A percentile compares a stretch with the other conserved stretches of the same genome.
These are phyloP conservation scores for Corniculantispora saksenae DNA, from an alignment of 2,329 filamentous ascomycete species.

Conservation along the genomic window DNA sequence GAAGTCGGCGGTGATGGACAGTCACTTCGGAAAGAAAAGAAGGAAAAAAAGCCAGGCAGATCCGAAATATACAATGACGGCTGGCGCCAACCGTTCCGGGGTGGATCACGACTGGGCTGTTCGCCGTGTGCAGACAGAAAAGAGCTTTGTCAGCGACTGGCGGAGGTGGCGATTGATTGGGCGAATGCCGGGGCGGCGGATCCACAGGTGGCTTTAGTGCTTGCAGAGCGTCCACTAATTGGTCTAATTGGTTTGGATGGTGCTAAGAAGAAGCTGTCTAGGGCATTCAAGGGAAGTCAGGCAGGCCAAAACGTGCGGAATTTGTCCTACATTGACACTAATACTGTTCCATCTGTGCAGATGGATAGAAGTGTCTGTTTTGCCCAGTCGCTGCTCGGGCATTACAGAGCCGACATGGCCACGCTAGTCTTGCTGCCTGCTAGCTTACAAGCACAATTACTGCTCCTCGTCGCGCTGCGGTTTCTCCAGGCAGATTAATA, in stretches of 20 bases:
- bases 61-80: slow-evolving; percentile 10
- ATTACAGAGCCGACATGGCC: neutral
- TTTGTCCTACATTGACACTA: too few species aligned
- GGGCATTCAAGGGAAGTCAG: neutral
- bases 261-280: neutral
- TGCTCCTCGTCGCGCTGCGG: too few species aligned
- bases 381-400: neutral
- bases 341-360: too few species aligned
- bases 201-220: neutral
- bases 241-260: too few species aligned
- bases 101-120: slow-evolving; percentile 8
- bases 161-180: neutral
- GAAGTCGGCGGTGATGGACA: neutral
- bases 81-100: slow-evolving; percentile 1
- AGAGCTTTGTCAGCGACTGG: slow-evolving; percentile 17
- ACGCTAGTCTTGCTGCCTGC: neutral
- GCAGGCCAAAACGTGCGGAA: too few species aligned
- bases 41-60: neutral
- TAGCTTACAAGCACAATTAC: too few species aligned
- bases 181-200: neutral
- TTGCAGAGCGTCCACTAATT: neutral
- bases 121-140: neutral
- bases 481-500: neutral
- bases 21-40: neutral
- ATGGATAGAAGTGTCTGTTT: neutral